A percentile compares a stretch with the other conserved stretches of the same genome.
Evolutionary conservation across 768 basidiomycete species (phyloP).

Genomic region (Steccherinum ochraceum): DNA sequence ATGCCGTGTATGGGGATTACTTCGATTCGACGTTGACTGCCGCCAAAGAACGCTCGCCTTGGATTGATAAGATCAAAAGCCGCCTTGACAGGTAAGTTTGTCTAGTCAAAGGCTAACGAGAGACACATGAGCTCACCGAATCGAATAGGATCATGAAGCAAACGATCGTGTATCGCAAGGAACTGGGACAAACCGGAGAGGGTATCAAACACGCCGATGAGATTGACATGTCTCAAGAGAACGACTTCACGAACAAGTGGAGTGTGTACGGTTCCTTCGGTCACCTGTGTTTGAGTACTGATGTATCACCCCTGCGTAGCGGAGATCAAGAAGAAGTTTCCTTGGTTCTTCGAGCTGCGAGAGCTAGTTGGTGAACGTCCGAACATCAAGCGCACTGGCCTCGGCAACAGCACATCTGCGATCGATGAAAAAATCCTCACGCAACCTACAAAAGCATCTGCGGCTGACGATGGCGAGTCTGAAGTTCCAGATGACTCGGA

Average conservation of each 20-base stretch:
- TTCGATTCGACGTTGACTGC: background rate
- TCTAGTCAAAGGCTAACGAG: background rate
- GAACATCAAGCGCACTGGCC: conserved; percentile 11
- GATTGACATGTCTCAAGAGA: background rate
- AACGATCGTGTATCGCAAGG: background rate
- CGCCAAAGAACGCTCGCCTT: background rate
- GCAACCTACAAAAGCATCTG: no score
- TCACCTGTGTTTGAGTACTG: background rate
- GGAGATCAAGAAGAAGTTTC: background rate
- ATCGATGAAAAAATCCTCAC: background rate
- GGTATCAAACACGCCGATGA: conserved; percentile 2
- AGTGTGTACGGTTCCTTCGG: background rate
- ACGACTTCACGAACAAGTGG: conserved; percentile 8
- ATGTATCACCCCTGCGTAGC: background rate
- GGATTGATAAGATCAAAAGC: background rate
- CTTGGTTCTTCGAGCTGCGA: conserved; percentile 7
- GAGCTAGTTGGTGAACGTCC: conserved; percentile 14
- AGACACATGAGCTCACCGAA: background rate
- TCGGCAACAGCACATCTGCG: conserved; percentile 11
- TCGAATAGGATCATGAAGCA: background rate
- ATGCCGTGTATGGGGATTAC: background rate
- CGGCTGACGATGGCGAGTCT: no score
- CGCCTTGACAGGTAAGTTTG: background rate
- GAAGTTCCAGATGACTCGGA: no score
- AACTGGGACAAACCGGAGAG: conserved; percentile 6